Evolutionary conservation across 495 filamentous ascomycete genomes (phyloP).

Genomic region (Podospora anserina): DNA sequence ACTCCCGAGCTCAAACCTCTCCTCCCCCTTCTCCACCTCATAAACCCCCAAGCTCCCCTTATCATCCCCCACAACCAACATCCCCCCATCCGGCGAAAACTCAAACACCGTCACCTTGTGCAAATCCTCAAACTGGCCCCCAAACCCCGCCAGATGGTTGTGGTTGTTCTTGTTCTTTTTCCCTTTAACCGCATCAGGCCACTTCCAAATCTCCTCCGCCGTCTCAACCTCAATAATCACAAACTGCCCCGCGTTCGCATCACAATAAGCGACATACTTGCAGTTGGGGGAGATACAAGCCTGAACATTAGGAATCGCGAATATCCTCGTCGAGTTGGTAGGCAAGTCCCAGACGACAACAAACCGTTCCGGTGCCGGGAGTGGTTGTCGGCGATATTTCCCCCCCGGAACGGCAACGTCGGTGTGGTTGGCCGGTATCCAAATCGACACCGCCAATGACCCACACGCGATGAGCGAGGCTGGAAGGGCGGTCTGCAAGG

Average conservation of each 20-base stretch:
- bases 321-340: slow-evolving; percentile 25
- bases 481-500: slow-evolving; percentile 26
- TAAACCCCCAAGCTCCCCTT: slow-evolving; percentile 28
- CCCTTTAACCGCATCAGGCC: slow-evolving; percentile 20
- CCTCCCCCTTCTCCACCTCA: slow-evolving; percentile 19
- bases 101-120: slow-evolving; percentile 31
- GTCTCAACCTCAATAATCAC: slow-evolving; percentile 25
- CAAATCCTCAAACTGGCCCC: slow-evolving; percentile 26
- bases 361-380: slow-evolving; percentile 22
- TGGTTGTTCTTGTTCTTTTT: slow-evolving; percentile 5
- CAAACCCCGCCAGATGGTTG: slow-evolving; percentile 14
- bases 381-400: slow-evolving; percentile 17
- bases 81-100: slow-evolving; percentile 27
- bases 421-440: slow-evolving; percentile 31
- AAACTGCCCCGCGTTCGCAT: slow-evolving; percentile 16
- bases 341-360: slow-evolving; percentile 30
- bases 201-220: slow-evolving; percentile 28
- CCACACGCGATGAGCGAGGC: slow-evolving; percentile 27
- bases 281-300: slow-evolving; percentile 32
- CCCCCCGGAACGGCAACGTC: slow-evolving; percentile 23
- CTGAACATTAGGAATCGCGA: slow-evolving; percentile 32
- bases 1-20: slow-evolving; percentile 20
- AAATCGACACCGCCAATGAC: slow-evolving; percentile 25
- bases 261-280: slow-evolving; percentile 29
- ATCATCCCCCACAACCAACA: slow-evolving; percentile 29